Percentiles rank a stretch among this genome's conserved stretches.
These are phyloP conservation scores for Cystobasidium sp. DNA, from an alignment of 1,284 basidiomycete species.

Conservation along the genomic window DNA sequence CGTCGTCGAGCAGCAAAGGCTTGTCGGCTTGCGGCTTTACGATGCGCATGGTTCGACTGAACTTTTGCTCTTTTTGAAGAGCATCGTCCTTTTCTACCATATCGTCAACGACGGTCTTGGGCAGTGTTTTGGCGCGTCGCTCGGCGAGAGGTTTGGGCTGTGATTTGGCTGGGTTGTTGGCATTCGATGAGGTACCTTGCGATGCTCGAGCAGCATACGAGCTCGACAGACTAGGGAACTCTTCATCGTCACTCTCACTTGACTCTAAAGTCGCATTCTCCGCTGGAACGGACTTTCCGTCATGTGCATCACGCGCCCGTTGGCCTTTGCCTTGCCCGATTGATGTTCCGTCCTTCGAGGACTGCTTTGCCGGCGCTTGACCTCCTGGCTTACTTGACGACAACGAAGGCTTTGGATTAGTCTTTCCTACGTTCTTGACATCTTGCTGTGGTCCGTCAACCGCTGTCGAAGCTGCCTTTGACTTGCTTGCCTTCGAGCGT, in stretches of 20 bases:
- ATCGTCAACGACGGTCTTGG: constrained; percentile 32
- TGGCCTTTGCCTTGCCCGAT: no score
- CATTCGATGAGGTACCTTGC: background rate
- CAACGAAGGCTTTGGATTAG: no score
- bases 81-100: constrained; percentile 36
- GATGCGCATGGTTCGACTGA: constrained; percentile 40
- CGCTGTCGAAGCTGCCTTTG: background rate
- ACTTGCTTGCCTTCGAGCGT: constrained; percentile 10
- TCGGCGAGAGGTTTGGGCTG: constrained; percentile 27
- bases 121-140: constrained; percentile 25
- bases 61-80: background rate
- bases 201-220: background rate
- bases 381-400: no score
- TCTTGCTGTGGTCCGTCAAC: no score
- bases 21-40: constrained; percentile 19
- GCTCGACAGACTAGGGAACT: background rate
- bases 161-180: background rate
- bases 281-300: no score
- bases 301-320: no score
- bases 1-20: constrained; percentile 15
- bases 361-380: no score
- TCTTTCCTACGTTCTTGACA: no score
- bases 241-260: no score
- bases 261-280: no score
- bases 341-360: no score